These are phyloP conservation scores for Cystofilobasidium ferigula DNA, from an alignment of 768 basidiomycete genomes.

Conservation along the genomic window DNA sequence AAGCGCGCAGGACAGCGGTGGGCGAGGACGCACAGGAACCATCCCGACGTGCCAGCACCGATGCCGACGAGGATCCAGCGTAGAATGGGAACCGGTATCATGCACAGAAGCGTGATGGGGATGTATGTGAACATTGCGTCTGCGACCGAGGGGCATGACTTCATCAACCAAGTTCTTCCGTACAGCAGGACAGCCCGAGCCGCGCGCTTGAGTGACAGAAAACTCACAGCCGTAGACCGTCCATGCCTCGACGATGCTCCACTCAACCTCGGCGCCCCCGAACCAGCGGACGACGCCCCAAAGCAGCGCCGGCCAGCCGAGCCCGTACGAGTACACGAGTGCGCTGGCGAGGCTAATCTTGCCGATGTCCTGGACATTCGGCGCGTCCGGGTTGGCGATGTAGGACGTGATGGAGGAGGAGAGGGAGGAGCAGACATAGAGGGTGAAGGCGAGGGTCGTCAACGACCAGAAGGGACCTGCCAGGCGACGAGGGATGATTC, in stretches of 20 bases:
- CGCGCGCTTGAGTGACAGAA: too few species aligned
- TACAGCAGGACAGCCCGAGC: too few species aligned
- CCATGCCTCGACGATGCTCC: constrained; percentile 63
- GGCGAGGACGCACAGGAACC: constrained; percentile 53
- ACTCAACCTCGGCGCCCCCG: constrained; percentile 61
- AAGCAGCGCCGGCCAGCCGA: constrained; percentile 66
- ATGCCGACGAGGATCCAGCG: constrained; percentile 68
- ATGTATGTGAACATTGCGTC: constrained; percentile 25
- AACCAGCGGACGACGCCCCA: constrained; percentile 78
- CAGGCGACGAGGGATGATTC: constrained; percentile 41
- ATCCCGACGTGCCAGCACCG: constrained; percentile 70
- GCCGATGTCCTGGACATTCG: constrained; percentile 44
- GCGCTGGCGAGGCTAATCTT: constrained; percentile 1
- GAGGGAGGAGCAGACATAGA: constrained; percentile 88
- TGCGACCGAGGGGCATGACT: neutral
- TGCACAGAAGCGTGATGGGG: constrained; percentile 51
- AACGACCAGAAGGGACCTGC: constrained; percentile 91
- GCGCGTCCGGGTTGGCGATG: constrained; percentile 47
- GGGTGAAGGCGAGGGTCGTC: constrained; percentile 81
- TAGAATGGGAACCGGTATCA: constrained; percentile 69
- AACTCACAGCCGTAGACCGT: constrained; percentile 41
- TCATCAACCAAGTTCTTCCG: too few species aligned
- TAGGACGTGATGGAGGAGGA: constrained; percentile 79
- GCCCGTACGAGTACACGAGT: constrained; percentile 61
- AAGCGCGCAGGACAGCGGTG: neutral